Evolutionary conservation across 2,329 filamentous ascomycete genomes (phyloP), one percentile per base, ranked within the genome.

Genomic region (Penicillium hesseltinei): DNA sequence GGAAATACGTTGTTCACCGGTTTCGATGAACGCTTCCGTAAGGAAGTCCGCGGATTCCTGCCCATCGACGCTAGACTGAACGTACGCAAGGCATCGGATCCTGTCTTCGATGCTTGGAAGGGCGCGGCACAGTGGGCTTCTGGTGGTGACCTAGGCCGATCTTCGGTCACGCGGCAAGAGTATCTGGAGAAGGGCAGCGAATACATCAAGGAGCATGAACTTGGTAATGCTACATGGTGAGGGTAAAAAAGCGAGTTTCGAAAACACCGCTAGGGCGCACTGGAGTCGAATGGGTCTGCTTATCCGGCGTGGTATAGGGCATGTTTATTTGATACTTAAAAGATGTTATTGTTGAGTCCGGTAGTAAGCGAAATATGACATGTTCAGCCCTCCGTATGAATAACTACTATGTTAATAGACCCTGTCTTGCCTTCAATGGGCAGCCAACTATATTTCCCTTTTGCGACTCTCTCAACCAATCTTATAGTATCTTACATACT

Each of bases 151-250:
- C 87, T 87, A 76, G 85, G 82, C 71, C 75, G 78, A 36, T 85
- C 86, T 5, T 88, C 86, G 60, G 83, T 99, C 42, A 89, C 88
- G 2, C 86, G 84, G 67, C 88, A 88, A 64, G 94, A 97, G 75
- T 99, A 91, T 76, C 74, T 85, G 66, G 94, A 99, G 80, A 97
- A 96, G 80, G 94, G 94, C 1, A 82, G 86, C 23, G 93, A 97
- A 67, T 97, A 97, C 78, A 83, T 97, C 73, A 96, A 96, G 71
- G 73, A 75, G 62, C 73, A 75, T 55, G 72, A 75, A 58, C 61
- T 75, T 35, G 73, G 73, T 25, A 75, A 75, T 55, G 64, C 70
- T 56, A 70, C 67, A 27, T 70, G 68, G 62, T 73, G 61, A 66
- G 10, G 46, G 35, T 59, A 50, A 38, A 45, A 31, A 35, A 33